Base-by-base conservation (phyloP, 129 eudicot species). In the Flaveria linearis region DNA sequence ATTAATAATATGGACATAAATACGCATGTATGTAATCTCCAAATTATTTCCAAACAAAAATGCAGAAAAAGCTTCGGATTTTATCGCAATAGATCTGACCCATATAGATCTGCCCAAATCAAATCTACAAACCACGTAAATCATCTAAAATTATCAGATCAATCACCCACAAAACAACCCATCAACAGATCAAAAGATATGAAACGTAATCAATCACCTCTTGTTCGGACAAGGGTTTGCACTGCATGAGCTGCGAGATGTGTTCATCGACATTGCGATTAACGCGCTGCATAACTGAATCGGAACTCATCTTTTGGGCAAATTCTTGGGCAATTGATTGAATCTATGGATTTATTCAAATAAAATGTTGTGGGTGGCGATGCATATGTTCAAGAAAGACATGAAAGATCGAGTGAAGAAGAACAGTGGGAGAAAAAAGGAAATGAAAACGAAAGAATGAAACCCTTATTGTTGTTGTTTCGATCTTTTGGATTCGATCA, bases 211-310 rank as follows among this genome's bases (percentile, higher is more conserved):
- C 12, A 60, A 53, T n/a, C 13, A 92, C 98, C 98, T 92, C 98
- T 79, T 79, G 98, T 78, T 92, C 98, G 28, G 98, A 92, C 72
- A 92, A 85, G 80, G 96, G 98, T 56, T 92, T 92, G 94, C 98
- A 92, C 89, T 92, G 98, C 94, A 92, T 87, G 66, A 92, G 98
- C 98, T 92, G 98, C 5, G 86, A 61, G 78, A 92, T 92, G 84
- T 90, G 86, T 75, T 92, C 98, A 79, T 92, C 98, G 20, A 90
- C 87, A 75, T 88, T 88, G 52, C 81, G 90, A 84, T 86, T 82
- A 20, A 91, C 87, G 47, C 83, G 83, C 73, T 88, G 81, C 77
- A 79, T 79, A 49, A 85, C 87, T 71, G 86, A 90, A 87, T 92
- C 96, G 80, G 74, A 82, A 83, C 86, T 90, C 96, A 90, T 90